Conservation (phyloP, 2,329 filamentous ascomycete species). For the Calonectria multiphialidica region DNA sequence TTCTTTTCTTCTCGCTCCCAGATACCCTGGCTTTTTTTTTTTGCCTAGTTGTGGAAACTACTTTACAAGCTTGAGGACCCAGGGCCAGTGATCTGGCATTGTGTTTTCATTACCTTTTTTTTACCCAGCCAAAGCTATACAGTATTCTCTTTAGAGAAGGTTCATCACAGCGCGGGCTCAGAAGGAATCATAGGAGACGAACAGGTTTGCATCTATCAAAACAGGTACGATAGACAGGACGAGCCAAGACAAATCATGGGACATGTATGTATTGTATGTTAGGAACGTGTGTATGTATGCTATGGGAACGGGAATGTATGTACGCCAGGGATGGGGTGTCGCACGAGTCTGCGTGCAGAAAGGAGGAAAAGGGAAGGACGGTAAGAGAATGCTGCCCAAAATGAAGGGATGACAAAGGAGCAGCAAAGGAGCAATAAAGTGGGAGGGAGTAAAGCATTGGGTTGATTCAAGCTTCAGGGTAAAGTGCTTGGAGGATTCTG, state of each 20-base stretch:
- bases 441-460: neutral
- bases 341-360: neutral
- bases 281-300: constrained; percentile 17
- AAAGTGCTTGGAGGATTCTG: neutral
- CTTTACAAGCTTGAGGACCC: neutral
- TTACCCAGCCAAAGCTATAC: neutral
- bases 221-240: neutral
- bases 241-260: neutral
- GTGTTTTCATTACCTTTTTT: neutral
- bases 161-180: neutral
- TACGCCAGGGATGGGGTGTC: neutral
- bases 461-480: neutral
- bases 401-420: too few relatives aligned
- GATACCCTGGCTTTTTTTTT: neutral
- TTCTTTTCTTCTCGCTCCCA: neutral
- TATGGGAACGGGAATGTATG: constrained; percentile 10
- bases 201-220: neutral
- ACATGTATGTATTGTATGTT: constrained; percentile 17
- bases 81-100: neutral
- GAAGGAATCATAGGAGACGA: neutral
- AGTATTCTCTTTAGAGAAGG: neutral
- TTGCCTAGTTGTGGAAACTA: neutral
- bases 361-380: neutral
- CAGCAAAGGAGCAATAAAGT: neutral
- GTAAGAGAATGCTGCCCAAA: neutral